Percentiles rank a stretch among this genome's conserved stretches.
Evolutionary conservation across 768 basidiomycete genomes (phyloP).

Genomic region (Rhizopogon vesiculosus): DNA sequence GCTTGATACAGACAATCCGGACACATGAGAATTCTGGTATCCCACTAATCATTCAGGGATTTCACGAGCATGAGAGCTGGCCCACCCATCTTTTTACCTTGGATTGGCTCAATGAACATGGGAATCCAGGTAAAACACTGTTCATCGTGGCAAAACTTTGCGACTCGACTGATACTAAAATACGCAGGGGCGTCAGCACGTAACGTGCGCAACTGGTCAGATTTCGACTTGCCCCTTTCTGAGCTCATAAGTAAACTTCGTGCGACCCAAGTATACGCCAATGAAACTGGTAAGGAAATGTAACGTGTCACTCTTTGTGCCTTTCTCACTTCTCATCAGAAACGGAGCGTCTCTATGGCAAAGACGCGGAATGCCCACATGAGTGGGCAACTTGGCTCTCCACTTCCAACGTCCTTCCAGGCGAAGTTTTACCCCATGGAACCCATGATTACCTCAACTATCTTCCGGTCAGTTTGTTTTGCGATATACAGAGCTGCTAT

Average conservation of each 20-base stretch:
- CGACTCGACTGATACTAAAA: slow-evolving; percentile 5
- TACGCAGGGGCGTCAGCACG: slow-evolving; percentile 54
- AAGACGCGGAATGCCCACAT: slow-evolving; percentile 67
- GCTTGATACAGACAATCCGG: slow-evolving; percentile 31
- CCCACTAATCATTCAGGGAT: slow-evolving; percentile 63
- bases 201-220: slow-evolving; percentile 56
- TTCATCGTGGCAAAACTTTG: not conserved
- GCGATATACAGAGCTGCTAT: slow-evolving; percentile 11
- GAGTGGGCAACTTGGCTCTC: slow-evolving; percentile 64
- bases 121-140: slow-evolving; percentile 18
- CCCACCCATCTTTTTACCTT: slow-evolving; percentile 46
- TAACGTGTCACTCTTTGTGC: not conserved
- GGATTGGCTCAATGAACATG: slow-evolving; percentile 45
- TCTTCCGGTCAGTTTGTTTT: slow-evolving; percentile 44
- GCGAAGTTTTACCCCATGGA: slow-evolving; percentile 45
- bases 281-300: slow-evolving; percentile 32
- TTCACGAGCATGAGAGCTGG: slow-evolving; percentile 56
- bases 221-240: slow-evolving; percentile 43
- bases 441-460: slow-evolving; percentile 53
- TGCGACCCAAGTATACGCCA: slow-evolving; percentile 27
- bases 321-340: slow-evolving; percentile 33
- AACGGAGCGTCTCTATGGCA: slow-evolving; percentile 64
- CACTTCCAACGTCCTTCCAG: slow-evolving; percentile 43
- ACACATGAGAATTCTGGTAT: slow-evolving; percentile 45
- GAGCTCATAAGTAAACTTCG: slow-evolving; percentile 51